Conservation (phyloP, 2,329 filamentous ascomycete genomes). For the Verticillium zaregamsianum region DNA sequence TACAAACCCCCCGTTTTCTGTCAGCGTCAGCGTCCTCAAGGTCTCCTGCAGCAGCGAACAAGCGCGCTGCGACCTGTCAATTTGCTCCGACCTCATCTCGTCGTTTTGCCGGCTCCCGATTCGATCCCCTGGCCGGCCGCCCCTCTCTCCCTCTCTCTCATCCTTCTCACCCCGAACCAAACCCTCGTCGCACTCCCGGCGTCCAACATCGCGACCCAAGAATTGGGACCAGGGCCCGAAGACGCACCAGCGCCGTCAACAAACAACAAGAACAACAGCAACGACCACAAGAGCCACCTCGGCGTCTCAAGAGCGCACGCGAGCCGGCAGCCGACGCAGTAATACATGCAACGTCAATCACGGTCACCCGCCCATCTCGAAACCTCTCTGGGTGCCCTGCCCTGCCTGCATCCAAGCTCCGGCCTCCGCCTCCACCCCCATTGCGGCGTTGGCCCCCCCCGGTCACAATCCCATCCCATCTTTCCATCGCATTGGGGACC, state of each 20-base stretch:
- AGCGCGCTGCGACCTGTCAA: neutral
- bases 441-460: constrained; percentile 15
- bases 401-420: neutral
- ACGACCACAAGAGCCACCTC: constrained; percentile 2
- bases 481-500: constrained; percentile 35
- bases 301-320: neutral
- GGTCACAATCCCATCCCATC: constrained; percentile 7
- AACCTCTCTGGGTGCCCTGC: constrained; percentile 17
- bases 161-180: neutral
- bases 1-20: neutral
- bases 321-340: constrained; percentile 2
- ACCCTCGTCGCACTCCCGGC: neutral
- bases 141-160: neutral
- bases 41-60: neutral
- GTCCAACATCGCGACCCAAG: neutral
- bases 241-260: neutral
- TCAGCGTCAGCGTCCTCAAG: neutral
- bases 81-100: neutral
- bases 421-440: constrained; percentile 12
- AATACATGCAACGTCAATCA: constrained; percentile 44
- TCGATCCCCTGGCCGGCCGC: neutral
- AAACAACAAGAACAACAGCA: neutral
- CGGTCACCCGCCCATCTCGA: constrained; percentile 34
- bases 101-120: neutral
- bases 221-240: neutral